Evolutionary conservation across 129 eudicot genomes (phyloP).

Genomic region (Glebionis coronaria): DNA sequence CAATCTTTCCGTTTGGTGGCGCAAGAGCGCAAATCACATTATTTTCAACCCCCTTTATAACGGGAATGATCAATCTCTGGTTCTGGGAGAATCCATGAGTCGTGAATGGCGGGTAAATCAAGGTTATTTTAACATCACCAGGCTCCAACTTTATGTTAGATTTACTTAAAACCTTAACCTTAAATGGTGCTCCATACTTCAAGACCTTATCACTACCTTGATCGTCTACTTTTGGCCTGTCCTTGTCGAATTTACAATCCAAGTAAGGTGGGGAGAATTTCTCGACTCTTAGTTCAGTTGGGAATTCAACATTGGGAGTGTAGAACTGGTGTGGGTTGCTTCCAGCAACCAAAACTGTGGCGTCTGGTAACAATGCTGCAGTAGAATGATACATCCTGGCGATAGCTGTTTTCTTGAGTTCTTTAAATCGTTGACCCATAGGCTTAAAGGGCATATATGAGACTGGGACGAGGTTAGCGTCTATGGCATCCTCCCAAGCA

Average conservation of each 20-base stretch:
- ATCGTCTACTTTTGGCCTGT: slow-evolving; percentile 29
- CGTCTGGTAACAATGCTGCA: slow-evolving; percentile 56
- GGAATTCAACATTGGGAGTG: slow-evolving; percentile 27
- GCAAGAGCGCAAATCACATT: slow-evolving; percentile 32
- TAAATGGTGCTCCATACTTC: slow-evolving; percentile 41
- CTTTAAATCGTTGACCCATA: slow-evolving; percentile 45
- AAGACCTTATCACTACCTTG: slow-evolving; percentile 14
- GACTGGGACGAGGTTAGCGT: slow-evolving; percentile 54
- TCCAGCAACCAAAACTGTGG: slow-evolving; percentile 66
- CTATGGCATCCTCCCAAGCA: slow-evolving; percentile 67
- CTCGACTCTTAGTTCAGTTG: slow-evolving; percentile 76
- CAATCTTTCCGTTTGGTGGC: slow-evolving; percentile 56
- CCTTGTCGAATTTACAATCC: slow-evolving; percentile 29
- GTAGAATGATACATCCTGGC: slow-evolving; percentile 84
- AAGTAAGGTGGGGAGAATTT: slow-evolving; percentile 67
- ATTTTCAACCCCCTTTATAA: not conserved
- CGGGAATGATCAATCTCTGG: slow-evolving; percentile 53
- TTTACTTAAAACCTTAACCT: slow-evolving; percentile 16
- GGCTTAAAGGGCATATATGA: slow-evolving; percentile 47
- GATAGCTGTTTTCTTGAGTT: slow-evolving; percentile 35
- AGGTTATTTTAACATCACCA: slow-evolving; percentile 43
- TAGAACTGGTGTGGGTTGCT: slow-evolving; percentile 61
- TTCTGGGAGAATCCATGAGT: slow-evolving; percentile 75
- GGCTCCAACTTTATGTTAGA: not conserved
- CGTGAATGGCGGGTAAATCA: slow-evolving; percentile 69